These are phyloP conservation scores for Xylaria castorea DNA, from an alignment of 495 filamentous ascomycete species.

Conservation along the genomic window DNA sequence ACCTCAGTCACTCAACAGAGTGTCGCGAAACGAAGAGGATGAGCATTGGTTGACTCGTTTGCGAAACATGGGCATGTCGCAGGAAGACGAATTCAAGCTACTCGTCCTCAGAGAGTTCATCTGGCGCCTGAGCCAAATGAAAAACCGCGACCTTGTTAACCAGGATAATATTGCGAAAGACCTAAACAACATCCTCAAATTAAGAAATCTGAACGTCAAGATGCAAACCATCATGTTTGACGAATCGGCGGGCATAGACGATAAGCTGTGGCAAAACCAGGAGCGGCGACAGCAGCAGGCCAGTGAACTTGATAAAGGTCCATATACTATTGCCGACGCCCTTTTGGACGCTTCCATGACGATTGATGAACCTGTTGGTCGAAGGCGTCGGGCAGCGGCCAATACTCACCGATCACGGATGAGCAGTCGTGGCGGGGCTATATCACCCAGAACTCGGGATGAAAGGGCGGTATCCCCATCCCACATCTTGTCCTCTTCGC, in stretches of 20 bases:
- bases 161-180: constrained; percentile 50
- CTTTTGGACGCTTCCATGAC: constrained; percentile 91
- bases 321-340: constrained; percentile 87
- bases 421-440: constrained; percentile 46
- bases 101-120: constrained; percentile 88
- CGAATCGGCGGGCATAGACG: constrained; percentile 61
- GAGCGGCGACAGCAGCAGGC: constrained; percentile 37
- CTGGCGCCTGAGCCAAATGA: constrained; percentile 80
- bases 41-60: constrained; percentile 90
- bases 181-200: constrained; percentile 71
- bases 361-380: constrained; percentile 71
- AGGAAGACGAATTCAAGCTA: constrained; percentile 90
- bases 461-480: constrained; percentile 41
- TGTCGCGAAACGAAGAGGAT: constrained; percentile 88
- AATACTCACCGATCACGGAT: constrained; percentile 59
- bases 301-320: constrained; percentile 48
- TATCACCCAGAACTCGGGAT: constrained; percentile 47
- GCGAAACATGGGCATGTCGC: constrained; percentile 79
- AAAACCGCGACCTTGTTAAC: constrained; percentile 58
- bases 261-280: constrained; percentile 47
- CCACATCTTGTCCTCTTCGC: constrained; percentile 33
- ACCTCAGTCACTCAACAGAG: constrained; percentile 49
- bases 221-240: constrained; percentile 94
- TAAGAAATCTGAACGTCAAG: constrained; percentile 74
- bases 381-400: constrained; percentile 62